phyloP scores from a whole-genome alignment of 1,284 basidiomycete species.

The Volvariella volvacea region DNA sequence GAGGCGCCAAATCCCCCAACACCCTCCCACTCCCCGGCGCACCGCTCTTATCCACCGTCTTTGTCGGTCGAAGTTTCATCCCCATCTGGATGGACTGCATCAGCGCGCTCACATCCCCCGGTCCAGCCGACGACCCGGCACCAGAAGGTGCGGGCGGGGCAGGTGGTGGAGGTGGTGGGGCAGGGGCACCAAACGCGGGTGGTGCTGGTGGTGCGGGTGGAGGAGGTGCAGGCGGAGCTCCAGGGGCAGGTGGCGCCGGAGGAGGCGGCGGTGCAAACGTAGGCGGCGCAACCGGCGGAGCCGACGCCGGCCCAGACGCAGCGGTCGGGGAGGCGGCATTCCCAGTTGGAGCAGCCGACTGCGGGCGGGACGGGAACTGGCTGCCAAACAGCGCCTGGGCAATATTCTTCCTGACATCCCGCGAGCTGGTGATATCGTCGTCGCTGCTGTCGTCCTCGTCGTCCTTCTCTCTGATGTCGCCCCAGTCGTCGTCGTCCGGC shows the following conservation, averaged over 20 bases:
- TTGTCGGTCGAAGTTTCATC: conserved; percentile 65
- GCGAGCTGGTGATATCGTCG: conserved; percentile 65
- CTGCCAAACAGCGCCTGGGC: conserved; percentile 76
- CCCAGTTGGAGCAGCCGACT: conserved; percentile 21
- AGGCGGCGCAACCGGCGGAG: conserved; percentile 29
- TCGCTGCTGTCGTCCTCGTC: conserved; percentile 70
- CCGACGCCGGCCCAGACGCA: conserved; percentile 28
- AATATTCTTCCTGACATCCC: conserved; percentile 63
- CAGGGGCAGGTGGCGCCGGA: conserved; percentile 2
- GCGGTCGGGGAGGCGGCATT: conserved; percentile 19
- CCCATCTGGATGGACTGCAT: conserved; percentile 83
- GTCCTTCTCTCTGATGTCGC: conserved; percentile 71
- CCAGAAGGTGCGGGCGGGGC: conserved; percentile 28
- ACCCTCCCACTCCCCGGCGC: conserved; percentile 70
- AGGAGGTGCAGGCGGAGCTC: conserved; percentile 12
- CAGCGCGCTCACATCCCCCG: conserved; percentile 63
- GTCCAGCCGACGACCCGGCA: conserved; percentile 31
- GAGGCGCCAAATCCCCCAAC: conserved; percentile 72
- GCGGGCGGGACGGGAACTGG: conserved; percentile 41
- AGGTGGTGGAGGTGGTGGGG: conserved; percentile 25
- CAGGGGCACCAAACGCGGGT: conserved; percentile 13
- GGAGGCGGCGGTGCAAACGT: conserved; percentile 19
- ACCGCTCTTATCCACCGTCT: conserved; percentile 81
- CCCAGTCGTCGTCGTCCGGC: conserved; percentile 80
- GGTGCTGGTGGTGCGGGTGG: conserved; percentile 20